A percentile compares a stretch with the other conserved stretches of the same genome.
phyloP scores from a whole-genome alignment of 148 eudicot species.

The Gaultheria prostrata region DNA sequence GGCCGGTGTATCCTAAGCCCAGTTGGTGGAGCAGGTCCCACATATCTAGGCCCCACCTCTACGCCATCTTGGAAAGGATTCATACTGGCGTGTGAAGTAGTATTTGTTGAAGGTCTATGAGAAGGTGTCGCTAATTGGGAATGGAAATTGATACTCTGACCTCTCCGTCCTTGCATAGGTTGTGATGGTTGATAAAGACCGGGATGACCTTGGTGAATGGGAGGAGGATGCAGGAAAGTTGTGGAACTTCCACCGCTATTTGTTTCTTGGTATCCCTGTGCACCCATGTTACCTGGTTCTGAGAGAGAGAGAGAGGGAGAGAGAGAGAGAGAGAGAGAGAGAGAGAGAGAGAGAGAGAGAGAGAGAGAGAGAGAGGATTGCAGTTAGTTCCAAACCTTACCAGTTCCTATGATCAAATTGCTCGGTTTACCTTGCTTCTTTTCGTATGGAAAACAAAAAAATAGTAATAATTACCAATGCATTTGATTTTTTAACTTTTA shows the following conservation, averaged over 20 bases:
- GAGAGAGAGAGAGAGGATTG: no score
- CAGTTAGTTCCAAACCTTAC: slow-evolving; percentile 1
- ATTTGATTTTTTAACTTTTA: not conserved
- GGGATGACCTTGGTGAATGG: slow-evolving; percentile 56
- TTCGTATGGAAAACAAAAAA: not conserved
- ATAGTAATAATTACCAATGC: not conserved
- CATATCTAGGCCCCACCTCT: slow-evolving; percentile 39
- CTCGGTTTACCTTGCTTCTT: not conserved
- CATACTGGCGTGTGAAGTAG: slow-evolving; percentile 32
- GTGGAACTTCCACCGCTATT: slow-evolving; percentile 42
- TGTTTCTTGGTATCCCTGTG: slow-evolving; percentile 55
- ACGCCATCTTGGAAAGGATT: slow-evolving; percentile 39
- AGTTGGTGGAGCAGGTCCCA: slow-evolving; percentile 43
- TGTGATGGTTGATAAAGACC: slow-evolving; percentile 51
- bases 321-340: not conserved
- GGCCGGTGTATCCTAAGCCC: slow-evolving; percentile 64
- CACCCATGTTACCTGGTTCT: slow-evolving; percentile 45
- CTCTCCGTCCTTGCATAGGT: slow-evolving; percentile 47
- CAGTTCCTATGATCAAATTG: not conserved
- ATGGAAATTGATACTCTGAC: slow-evolving; percentile 52
- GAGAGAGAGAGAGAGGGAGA: slow-evolving; percentile 12
- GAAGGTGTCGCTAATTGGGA: slow-evolving; percentile 56
- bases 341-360: not conserved
- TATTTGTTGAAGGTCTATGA: slow-evolving; percentile 38
- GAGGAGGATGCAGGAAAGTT: slow-evolving; percentile 52